Percentiles rank a stretch among this genome's conserved stretches.
phyloP scores from a whole-genome alignment of 768 basidiomycete genomes.

The Rhizopogon rudus region DNA sequence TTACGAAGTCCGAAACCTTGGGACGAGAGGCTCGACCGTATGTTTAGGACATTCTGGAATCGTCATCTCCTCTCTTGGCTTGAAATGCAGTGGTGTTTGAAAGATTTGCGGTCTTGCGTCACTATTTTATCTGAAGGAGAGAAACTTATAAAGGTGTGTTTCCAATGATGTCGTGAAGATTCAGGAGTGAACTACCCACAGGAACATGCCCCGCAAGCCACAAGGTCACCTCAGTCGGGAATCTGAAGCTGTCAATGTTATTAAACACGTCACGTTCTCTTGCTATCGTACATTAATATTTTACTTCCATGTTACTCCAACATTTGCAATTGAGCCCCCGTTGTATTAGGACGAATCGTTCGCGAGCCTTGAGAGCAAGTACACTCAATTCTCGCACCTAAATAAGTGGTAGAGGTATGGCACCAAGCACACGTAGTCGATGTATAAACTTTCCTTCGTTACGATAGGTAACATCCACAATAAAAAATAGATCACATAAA shows the following conservation, averaged over 20 bases:
- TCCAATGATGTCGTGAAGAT: neutral
- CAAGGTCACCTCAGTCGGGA: neutral
- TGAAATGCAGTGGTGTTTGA: neutral
- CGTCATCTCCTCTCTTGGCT: neutral
- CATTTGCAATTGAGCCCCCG: no score
- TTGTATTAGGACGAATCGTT: no score
- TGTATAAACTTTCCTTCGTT: neutral
- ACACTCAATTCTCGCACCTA: no score
- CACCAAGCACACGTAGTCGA: neutral
- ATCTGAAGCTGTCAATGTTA: neutral
- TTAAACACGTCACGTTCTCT: no score
- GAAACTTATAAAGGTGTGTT: neutral
- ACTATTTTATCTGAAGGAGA: neutral
- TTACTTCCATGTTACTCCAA: no score
- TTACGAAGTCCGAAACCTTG: neutral
- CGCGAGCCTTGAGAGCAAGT: neutral
- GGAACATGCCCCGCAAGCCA: neutral
- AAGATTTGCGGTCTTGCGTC: neutral
- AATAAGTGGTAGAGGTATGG: neutral
- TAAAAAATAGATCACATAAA: constrained; percentile 2
- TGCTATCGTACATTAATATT: no score
- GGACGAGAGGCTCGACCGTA: neutral
- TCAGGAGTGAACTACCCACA: neutral
- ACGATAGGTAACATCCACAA: neutral
- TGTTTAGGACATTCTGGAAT: neutral